These are phyloP conservation scores for Umbelopsis sp. DNA, from an alignment of 192 early-diverging fungal genomes.

Conservation along the genomic window DNA sequence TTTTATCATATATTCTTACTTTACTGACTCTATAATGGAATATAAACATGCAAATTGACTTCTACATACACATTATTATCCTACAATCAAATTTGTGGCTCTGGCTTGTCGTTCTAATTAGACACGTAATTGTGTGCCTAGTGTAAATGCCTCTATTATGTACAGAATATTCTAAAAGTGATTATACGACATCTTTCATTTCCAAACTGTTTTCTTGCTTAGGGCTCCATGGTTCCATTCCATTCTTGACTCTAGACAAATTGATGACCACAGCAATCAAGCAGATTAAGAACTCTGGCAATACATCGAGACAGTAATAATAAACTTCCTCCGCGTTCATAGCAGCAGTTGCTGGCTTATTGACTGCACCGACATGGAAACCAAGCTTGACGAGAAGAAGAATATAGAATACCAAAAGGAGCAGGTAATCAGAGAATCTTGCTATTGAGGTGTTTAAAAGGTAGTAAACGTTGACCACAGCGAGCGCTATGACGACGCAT, in stretches of 20 bases:
- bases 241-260: conserved; percentile 9
- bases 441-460: not conserved
- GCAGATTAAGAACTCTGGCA: conserved; percentile 10
- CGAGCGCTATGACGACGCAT: not conserved
- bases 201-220: not conserved
- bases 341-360: not conserved
- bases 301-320: not conserved
- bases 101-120: no score
- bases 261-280: not conserved
- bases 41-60: no score
- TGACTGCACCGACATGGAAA: not conserved
- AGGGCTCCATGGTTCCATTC: conserved; percentile 9
- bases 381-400: not conserved
- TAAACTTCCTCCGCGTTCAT: not conserved
- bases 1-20: no score
- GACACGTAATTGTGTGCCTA: no score
- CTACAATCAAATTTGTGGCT: no score
- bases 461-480: not conserved
- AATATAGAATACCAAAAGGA: not conserved
- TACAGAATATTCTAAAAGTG: no score
- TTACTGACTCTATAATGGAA: no score
- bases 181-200: not conserved
- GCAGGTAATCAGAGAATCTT: not conserved
- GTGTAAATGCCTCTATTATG: no score
- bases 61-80: no score